Evolutionary conservation across 179 eudicot genomes (phyloP), one percentile per base, ranked within the genome.

Genomic region (Gypsophila paniculata): DNA sequence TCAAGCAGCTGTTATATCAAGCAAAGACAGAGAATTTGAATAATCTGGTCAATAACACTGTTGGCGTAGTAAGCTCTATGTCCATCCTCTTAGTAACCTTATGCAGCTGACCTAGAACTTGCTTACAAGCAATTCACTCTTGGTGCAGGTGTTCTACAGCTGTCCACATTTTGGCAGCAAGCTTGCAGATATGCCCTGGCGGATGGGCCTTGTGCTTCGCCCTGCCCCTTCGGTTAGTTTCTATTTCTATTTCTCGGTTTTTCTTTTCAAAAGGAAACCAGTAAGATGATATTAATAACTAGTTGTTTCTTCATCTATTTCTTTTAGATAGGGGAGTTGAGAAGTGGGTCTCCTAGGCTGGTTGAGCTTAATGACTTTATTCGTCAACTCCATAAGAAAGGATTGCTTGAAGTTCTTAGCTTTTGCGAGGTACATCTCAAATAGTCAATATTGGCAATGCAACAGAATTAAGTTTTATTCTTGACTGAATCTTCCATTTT

Each of bases 111-210:
- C 38, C 8, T 25, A 11, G 23, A 62, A 51, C 38, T 75, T 26
- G 19, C 15, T 65, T 34, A 80, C 58, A 44, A 14, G 42, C 63
- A 51, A 19, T 61, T 62, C 66, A 38, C 34, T 49, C 68, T 13
- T 71, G 78, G 80, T 79, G 54, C 74, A 95, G 99, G 96, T 90
- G 18, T 95, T 92, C 83, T 95, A 92, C 71, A 95, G 99, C 74
- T 92, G 98, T 77, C 99, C 99, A 29, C 99, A 95, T 83, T 92
- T 92, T 77, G 99, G 99, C 76, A 95, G 98, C 87, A 90, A 65
- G 79, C 96, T 95, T 71, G 99, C 99, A 61, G 99, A 95, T 80
- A 85, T 95, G 96, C 99, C 99, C 62, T 95, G 98, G 98, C 83
- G 96, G 72, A 92, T 95, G 99, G 99, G 99, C 72, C 88, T 88